Base-by-base conservation (phyloP, 257 asterid genomes). In the Echites panduratus region DNA sequence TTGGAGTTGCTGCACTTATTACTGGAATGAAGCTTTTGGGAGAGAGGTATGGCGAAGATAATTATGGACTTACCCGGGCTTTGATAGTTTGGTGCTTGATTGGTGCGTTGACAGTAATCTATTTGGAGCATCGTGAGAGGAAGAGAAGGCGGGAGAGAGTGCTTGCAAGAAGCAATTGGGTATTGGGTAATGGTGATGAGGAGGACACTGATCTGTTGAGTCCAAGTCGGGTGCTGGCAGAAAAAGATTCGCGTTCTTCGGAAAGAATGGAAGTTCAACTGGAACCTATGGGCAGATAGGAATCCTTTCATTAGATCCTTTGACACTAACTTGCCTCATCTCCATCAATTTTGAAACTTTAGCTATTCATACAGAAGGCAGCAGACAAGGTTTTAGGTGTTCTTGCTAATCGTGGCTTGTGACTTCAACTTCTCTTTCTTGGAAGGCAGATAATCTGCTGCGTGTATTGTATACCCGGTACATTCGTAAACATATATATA, bases 1-100 rank as follows among this genome's bases (percentile, higher is more conserved):
- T 85, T 47, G 96, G 98, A 71, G 52, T 90, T 67, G 95, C 90
- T 27, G 95, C 95, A 70, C 95, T 89, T 63, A 80, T 95, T 70
- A 90, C 83, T 70, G 98, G 99, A 83, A 82, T 95, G 98, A 86
- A 85, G 75, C 99, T 90, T 81, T 82, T 92, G 84, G 97, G 97
- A 66, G 98, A 90, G 74, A 83, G 89, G 75, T 95, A 95, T 67
- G 90, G 86, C 11, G 89, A 86, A 82, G 92, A 95, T 16, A 88
- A 85, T 29, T 84, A 77, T n/a, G 90, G 97, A 41, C 87, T 95
- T 19, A 87, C 79, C 56, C 92, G 95, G 95, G 99, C 98, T 63
- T 78, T 95, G 74, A 81, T 95, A 77, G 70, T 84, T 65, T 95
- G 99, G 99, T 84, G 92, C 80, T 80, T 92, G 80, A 53, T 86